Base-by-base conservation (phyloP, 305 asterid species). In the Solanum hybrid region DNA sequence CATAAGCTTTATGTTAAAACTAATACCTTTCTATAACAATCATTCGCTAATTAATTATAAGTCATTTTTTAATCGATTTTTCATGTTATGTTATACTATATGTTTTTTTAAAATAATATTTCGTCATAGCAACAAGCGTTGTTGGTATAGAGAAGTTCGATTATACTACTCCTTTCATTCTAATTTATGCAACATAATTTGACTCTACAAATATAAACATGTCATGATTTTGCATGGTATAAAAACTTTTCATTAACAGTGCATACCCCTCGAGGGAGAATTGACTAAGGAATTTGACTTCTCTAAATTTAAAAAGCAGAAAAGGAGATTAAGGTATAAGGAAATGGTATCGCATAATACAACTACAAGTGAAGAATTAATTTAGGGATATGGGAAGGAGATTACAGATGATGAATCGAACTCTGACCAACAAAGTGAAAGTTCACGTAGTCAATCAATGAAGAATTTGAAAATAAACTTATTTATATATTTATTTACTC, bases 21-120 rank as follows among this genome's bases (percentile, higher is more conserved):
- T 29, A 14, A 27, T 1, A 73, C 1, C 2, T 75, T 7, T 31
- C 24, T 2, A 15, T 75, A 75, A 75, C 0, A 14, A 1, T 73
- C n/a, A 73, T 29, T 0, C 0, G 6, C 0, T 31, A 0, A 2
- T 14, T 73, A 26, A 72, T 26, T 72, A 73, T 29, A 0, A 29
- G 17, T 13, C 6, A 26, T 24, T 24, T 24, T 10, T 69, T 2
- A 29, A 72, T 11, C 4, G 0, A 27, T 72, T 72, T 72, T 69
- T 69, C 78, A 26, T 72, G 1, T 73, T 73, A 29, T 29, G 7
- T 29, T 73, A 29, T 73, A 1, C 5, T 73, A 73, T 27, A 29
- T 29, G 0, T 29, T 29, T 27, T 2, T 73, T 14, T 4, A 0
- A 4, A 27, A 29, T 7, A 15, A 75, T 29, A 15, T 15, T 27